Base-by-base conservation (phyloP, 257 asterid species). In the Hygrophila difformis region DNA sequence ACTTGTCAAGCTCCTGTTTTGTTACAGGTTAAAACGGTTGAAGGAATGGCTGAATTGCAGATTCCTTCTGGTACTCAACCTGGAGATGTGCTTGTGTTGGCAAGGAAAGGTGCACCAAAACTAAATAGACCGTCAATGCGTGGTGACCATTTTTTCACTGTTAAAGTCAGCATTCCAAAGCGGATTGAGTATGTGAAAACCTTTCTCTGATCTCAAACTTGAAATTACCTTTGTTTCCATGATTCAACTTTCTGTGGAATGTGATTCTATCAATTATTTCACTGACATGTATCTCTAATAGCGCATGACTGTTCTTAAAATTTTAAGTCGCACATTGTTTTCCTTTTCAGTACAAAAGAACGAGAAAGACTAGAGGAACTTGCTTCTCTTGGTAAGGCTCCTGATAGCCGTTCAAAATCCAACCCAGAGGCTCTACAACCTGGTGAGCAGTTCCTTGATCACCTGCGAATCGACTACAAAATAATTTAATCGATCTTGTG, bases 51-150 rank as follows among this genome's bases (percentile, higher is more conserved):
- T 10, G 97, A 91, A 47, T 82, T 91, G 64, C 94, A 72, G 69
- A 76, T 86, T 72, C 93, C 99, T 66, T 89, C 96, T 18, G 95
- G 97, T 22, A 91, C 95, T 61, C 99, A 91, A 75, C 99, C 99
- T 58, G 97, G 95, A 39, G 97, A 86, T 64, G 89, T 82, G 66
- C 93, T 91, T 49, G 96, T 91, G 70, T 69, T 91, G 79, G 84
- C 97, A 51, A 82, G 80, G 46, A 82, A 86, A 80, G 99, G 99
- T 67, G 97, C 85, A 36, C 96, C 99, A 15, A 91, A 78, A 66
- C 73, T 91, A 37, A 86, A 91, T 66, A 72, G 87, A 67, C 97
- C 97, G 34, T 80, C 95, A 36, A 87, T 86, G 64, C 95, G 99
- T 19, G 97, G 99, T 21, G 99, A 91, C 60, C 99, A 91, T 76